A percentile compares a stretch with the other conserved stretches of the same genome.
These are phyloP conservation scores for Dioscorea dumetorum DNA, from an alignment of 106 monocot genomes.

Conservation along the genomic window DNA sequence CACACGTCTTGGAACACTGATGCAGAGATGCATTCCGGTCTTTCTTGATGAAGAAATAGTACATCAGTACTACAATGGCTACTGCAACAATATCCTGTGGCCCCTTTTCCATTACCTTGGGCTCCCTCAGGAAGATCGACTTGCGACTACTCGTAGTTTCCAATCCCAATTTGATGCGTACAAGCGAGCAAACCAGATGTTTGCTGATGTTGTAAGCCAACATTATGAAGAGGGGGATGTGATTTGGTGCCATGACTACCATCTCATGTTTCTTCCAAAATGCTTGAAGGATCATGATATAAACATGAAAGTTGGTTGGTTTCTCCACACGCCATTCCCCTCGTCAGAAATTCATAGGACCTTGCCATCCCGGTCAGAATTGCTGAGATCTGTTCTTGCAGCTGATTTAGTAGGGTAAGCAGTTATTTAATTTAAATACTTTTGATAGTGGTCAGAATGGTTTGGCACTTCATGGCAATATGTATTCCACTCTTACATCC, in stretches of 20 bases:
- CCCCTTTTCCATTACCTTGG: slow-evolving; percentile 97
- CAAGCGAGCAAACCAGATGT: slow-evolving; percentile 93
- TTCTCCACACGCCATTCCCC: slow-evolving; percentile 94
- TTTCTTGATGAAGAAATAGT: slow-evolving; percentile 98
- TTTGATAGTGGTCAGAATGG: not conserved
- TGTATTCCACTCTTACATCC: slow-evolving; percentile 1
- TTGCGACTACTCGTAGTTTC: slow-evolving; percentile 96
- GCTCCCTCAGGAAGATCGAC: slow-evolving; percentile 88
- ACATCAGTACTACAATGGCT: slow-evolving; percentile 97
- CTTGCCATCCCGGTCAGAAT: slow-evolving; percentile 72
- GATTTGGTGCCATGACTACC: slow-evolving; percentile 99
- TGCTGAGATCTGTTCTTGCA: slow-evolving; percentile 84
- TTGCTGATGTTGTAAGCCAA: slow-evolving; percentile 86
- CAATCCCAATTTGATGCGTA: slow-evolving; percentile 97
- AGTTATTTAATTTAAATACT: not conserved
- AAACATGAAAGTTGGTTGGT: slow-evolving; percentile 94
- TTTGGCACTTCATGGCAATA: slow-evolving; percentile 1
- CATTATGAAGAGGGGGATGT: slow-evolving; percentile 98
- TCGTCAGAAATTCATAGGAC: slow-evolving; percentile 89
- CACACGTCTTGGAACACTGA: not conserved
- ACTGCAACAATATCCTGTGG: slow-evolving; percentile 98
- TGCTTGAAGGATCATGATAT: slow-evolving; percentile 88
- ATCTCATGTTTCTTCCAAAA: slow-evolving; percentile 94
- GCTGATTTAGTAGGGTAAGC: slow-evolving; percentile 81
- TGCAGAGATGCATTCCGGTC: slow-evolving; percentile 97